Conservation (phyloP, 2,329 filamentous ascomycete genomes). For the Epichloe elymi region DNA sequence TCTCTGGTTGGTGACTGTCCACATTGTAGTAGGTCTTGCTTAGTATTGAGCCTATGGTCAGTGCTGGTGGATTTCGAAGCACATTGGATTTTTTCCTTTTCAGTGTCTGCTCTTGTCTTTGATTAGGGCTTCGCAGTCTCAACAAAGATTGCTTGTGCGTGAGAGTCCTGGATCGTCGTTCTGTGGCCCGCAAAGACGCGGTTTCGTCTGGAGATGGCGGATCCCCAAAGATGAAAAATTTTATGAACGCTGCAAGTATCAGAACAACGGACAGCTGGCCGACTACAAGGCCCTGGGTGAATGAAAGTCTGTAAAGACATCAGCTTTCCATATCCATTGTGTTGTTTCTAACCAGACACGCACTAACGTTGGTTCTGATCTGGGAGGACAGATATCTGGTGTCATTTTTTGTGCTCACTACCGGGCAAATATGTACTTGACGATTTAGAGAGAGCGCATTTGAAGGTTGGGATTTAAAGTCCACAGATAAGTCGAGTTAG, state of each 20-base stretch:
- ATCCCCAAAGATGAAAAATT: conserved; percentile 99
- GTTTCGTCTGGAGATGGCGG: conserved; percentile 72
- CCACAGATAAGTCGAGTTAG: background rate
- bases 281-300: conserved; percentile 85
- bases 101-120: conserved; percentile 28
- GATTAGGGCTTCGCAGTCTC: conserved; percentile 38
- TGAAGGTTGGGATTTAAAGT: background rate
- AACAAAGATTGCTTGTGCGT: conserved; percentile 65
- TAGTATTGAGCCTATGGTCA: conserved; percentile 88
- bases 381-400: conserved; percentile 27
- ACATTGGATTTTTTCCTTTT: conserved; percentile 62
- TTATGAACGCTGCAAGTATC: conserved; percentile 88
- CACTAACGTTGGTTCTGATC: conserved; percentile 35
- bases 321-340: background rate
- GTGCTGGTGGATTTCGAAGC: conserved; percentile 55
- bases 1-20: conserved; percentile 89
- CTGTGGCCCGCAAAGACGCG: conserved; percentile 60
- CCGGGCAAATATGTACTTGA: background rate
- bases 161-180: conserved; percentile 59
- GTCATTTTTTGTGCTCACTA: conserved; percentile 18
- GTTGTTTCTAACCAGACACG: background rate
- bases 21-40: conserved; percentile 98
- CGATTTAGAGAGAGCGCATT: background rate
- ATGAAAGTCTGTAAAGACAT: conserved; percentile 48
- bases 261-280: conserved; percentile 89